Evolutionary conservation across 345 rosid genomes (phyloP), one percentile per base, ranked within the genome.

Genomic region (Salix udensis): DNA sequence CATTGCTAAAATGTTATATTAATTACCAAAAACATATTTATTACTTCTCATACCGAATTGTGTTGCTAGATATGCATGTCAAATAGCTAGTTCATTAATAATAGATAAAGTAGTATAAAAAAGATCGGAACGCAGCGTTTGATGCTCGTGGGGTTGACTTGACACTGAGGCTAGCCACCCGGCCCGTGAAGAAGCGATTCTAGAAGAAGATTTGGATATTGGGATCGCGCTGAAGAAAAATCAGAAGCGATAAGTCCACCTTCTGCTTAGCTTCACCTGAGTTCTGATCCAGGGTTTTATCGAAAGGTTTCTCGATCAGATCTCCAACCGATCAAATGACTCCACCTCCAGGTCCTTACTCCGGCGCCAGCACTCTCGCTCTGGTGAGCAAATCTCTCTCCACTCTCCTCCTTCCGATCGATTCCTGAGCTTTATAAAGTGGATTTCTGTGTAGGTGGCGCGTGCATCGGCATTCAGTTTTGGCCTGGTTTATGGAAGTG

Each of bases 311-410:
- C 16, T 23, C 9, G 21, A 73, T 73, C 68, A 73, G 48, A 34
- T 73, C 68, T 23, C 64, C 16, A 37, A 15, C 30, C 55, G 28
- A 64, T 74, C 58, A 28, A 70, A 77, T 77, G 79, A 23, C 79
- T 46, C 64, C 70, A 23, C 94, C 92, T 77, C 94, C 93, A 62
- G 92, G 93, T 60, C 97, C 91, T 46, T 93, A 90, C 89, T 90
- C 97, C 74, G 97, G 98, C 79, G 87, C 88, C 77, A 91, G 96
- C 89, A 82, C 98, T 65, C 93, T 91, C 16, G 94, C 98, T 66
- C 85, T 90, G 86, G 94, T 90, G 88, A 34, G 50, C 74, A 3
- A 10, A 19, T 62, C 39, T 46, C n/a, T 16, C 34, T 23, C 21
- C 37, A 9, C 53, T 62, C 24, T 40, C 44, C 50, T 31, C 15